phyloP scores from a whole-genome alignment of 495 filamentous ascomycete genomes.

The Aspergillus hancockii region DNA sequence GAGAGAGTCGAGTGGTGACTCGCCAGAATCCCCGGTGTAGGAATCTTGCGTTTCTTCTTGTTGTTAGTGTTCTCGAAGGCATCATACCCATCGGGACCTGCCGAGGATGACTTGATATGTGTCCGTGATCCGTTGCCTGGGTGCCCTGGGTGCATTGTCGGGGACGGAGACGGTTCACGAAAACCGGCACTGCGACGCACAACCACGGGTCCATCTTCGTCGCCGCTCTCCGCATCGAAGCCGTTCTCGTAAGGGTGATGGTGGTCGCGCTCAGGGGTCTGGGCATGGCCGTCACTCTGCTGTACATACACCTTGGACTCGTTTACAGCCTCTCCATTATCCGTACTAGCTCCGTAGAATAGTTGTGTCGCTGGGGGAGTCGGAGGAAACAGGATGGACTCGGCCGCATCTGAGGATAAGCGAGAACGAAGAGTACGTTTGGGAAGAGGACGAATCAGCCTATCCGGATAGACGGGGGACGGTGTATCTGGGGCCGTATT shows the following conservation, averaged over 20 bases:
- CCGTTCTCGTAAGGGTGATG: slow-evolving; percentile 41
- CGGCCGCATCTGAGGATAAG: slow-evolving; percentile 79
- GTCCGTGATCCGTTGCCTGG: slow-evolving; percentile 30
- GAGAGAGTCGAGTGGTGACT: slow-evolving; percentile 64
- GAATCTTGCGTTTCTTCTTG: slow-evolving; percentile 99
- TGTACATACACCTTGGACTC: slow-evolving; percentile 50
- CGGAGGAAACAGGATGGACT: slow-evolving; percentile 78
- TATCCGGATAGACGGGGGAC: slow-evolving; percentile 77
- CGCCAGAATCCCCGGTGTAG: slow-evolving; percentile 71
- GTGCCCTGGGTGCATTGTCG: slow-evolving; percentile 31
- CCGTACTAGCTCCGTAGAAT: slow-evolving; percentile 71
- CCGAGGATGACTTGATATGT: slow-evolving; percentile 35
- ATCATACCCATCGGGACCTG: slow-evolving; percentile 82
- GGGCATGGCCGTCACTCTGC: slow-evolving; percentile 44
- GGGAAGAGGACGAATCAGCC: slow-evolving; percentile 91
- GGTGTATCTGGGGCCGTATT: slow-evolving; percentile 68
- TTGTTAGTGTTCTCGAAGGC: slow-evolving; percentile 99
- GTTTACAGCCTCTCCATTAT: slow-evolving; percentile 39
- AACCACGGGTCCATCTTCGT: slow-evolving; percentile 48
- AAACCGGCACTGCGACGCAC: slow-evolving; percentile 48
- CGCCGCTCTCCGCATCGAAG: slow-evolving; percentile 46
- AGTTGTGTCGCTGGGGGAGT: slow-evolving; percentile 65
- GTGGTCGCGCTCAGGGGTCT: slow-evolving; percentile 51
- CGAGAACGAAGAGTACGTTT: slow-evolving; percentile 83
- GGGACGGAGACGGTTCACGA: slow-evolving; percentile 39